Evolutionary conservation across 2,329 filamentous ascomycete genomes (phyloP).

Genomic region (Paramyrothecium roridum): DNA sequence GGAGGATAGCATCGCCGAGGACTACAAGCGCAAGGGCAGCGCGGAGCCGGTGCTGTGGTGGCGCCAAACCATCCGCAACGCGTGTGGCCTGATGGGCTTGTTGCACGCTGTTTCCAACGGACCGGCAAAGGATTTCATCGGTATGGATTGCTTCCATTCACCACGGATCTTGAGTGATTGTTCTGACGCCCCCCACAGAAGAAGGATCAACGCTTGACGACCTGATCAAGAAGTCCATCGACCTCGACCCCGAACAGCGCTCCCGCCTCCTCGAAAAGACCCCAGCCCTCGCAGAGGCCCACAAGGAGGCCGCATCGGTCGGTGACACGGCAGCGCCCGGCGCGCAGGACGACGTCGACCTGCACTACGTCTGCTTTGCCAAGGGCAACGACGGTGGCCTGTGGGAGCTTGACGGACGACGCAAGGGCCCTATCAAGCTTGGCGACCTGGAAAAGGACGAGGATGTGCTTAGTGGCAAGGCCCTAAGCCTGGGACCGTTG

Average conservation of each 20-base stretch:
- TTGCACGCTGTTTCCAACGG: constrained; percentile 83
- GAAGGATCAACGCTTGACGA: constrained; percentile 55
- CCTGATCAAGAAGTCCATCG: constrained; percentile 68
- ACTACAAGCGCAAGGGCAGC: constrained; percentile 67
- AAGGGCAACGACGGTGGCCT: constrained; percentile 64
- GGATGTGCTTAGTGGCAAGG: constrained; percentile 73
- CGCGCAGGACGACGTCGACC: constrained; percentile 78
- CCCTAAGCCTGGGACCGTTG: constrained; percentile 64
- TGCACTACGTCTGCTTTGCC: constrained; percentile 96
- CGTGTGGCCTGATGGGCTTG: constrained; percentile 86
- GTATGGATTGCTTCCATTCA: constrained; percentile 22
- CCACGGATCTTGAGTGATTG: not conserved
- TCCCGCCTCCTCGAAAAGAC: constrained; percentile 76
- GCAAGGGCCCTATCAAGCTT: constrained; percentile 54
- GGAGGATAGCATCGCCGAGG: constrained; percentile 63
- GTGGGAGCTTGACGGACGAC: constrained; percentile 59
- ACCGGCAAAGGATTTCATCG: constrained; percentile 59
- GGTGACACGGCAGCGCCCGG: constrained; percentile 78
- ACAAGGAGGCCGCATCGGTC: constrained; percentile 70
- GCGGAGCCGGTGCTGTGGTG: constrained; percentile 86
- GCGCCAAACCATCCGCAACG: constrained; percentile 90
- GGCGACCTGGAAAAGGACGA: constrained; percentile 57
- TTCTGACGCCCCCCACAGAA: constrained; percentile 24
- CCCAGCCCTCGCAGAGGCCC: constrained; percentile 70
- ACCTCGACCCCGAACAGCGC: constrained; percentile 62